phyloP scores from a whole-genome alignment of 2,329 filamentous ascomycete genomes.

The Verticillium dahliae region DNA sequence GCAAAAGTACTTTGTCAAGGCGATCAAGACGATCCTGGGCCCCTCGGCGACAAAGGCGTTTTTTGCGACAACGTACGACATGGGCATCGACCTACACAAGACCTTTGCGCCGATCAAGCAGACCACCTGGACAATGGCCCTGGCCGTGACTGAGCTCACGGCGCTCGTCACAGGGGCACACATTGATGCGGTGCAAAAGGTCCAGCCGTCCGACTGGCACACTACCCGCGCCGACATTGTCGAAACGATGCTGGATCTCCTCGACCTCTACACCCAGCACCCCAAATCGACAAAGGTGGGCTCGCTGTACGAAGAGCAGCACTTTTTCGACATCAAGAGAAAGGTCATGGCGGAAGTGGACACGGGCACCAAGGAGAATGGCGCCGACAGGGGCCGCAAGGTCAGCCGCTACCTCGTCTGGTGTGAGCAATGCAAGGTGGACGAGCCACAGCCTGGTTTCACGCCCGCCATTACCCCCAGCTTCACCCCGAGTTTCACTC shows the following conservation, averaged over 20 bases:
- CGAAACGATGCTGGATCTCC: conserved; percentile 83
- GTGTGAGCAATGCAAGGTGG: conserved; percentile 44
- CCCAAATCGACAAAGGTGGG: conserved; percentile 69
- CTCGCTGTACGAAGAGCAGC: conserved; percentile 62
- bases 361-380: conserved; percentile 38
- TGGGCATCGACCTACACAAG: conserved; percentile 85
- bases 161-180: conserved; percentile 58
- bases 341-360: conserved; percentile 69
- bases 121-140: conserved; percentile 75
- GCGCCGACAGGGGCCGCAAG: conserved; percentile 33
- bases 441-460: conserved; percentile 25
- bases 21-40: conserved; percentile 53
- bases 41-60: conserved; percentile 46
- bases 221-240: conserved; percentile 41
- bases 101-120: conserved; percentile 92
- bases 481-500: conserved; percentile 14
- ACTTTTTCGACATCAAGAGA: conserved; percentile 83
- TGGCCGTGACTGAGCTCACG: conserved; percentile 76
- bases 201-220: conserved; percentile 42
- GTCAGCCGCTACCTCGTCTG: conserved; percentile 26
- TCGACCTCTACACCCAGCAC: conserved; percentile 89
- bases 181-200: conserved; percentile 38
- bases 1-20: conserved; percentile 77
- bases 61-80: conserved; percentile 66
- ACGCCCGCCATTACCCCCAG: conserved; percentile 8